Percentiles rank a stretch among this genome's conserved stretches.
Evolutionary conservation across 495 filamentous ascomycete genomes (phyloP).

Genomic region (Penicillium turbatum): DNA sequence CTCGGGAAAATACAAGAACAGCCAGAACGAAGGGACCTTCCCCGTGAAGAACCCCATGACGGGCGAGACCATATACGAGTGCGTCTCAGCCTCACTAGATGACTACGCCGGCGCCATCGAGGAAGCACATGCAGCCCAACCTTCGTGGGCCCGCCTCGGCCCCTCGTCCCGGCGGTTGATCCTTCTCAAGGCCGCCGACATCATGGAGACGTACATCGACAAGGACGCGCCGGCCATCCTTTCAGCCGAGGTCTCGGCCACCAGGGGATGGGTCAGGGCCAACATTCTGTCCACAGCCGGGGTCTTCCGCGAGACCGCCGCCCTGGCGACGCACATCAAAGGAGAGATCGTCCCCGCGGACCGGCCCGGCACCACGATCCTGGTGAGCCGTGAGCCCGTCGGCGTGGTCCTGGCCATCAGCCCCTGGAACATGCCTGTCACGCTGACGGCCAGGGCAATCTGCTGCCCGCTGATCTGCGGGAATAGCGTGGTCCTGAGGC

Average conservation of each 20-base stretch:
- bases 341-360: too few species aligned
- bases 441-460: too few species aligned
- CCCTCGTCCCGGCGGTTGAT: slow-evolving; percentile 64
- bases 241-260: slow-evolving; percentile 44
- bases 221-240: slow-evolving; percentile 71
- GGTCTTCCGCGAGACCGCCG: slow-evolving; percentile 60
- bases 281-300: slow-evolving; percentile 60
- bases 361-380: slow-evolving; percentile 55
- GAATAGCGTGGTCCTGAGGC: not conserved
- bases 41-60: not conserved
- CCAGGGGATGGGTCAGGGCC: too few species aligned
- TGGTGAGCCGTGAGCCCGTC: slow-evolving; percentile 76
- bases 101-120: slow-evolving; percentile 55
- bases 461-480: not conserved
- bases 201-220: slow-evolving; percentile 58
- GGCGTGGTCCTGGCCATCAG: slow-evolving; percentile 78
- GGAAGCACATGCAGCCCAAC: slow-evolving; percentile 64
- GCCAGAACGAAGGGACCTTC: too few species aligned
- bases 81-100: slow-evolving; percentile 47
- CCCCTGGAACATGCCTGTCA: slow-evolving; percentile 56
- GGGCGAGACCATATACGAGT: not conserved
- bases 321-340: too few species aligned
- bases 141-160: slow-evolving; percentile 62
- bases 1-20: too few species aligned
- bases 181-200: slow-evolving; percentile 63